Percentiles rank a stretch among this genome's conserved stretches.
These are phyloP conservation scores for Beauveria asiatica DNA, from an alignment of 2,329 filamentous ascomycete genomes.

Conservation along the genomic window DNA sequence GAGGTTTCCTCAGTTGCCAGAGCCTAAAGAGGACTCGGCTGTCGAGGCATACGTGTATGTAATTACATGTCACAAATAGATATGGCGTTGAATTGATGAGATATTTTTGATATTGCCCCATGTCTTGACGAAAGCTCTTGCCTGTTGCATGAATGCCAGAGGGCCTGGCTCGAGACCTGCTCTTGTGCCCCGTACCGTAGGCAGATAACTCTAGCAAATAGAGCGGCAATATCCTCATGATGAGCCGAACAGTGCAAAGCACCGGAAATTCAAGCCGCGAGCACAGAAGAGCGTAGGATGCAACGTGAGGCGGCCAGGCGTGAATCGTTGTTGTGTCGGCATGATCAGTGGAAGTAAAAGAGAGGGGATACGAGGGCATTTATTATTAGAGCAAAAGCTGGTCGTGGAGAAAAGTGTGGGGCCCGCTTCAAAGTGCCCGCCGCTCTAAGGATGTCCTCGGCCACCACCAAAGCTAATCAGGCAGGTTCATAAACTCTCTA, in stretches of 20 bases:
- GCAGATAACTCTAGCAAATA: background rate
- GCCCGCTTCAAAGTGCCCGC: background rate
- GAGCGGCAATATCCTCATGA: background rate
- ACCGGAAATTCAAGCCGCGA: background rate
- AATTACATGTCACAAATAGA: conserved; percentile 11
- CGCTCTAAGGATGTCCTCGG: background rate
- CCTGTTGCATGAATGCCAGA: background rate
- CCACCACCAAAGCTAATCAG: background rate
- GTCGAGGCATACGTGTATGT: conserved; percentile 39
- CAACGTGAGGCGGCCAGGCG: background rate
- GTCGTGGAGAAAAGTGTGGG: background rate
- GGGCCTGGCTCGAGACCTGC: conserved; percentile 1
- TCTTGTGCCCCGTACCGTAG: background rate
- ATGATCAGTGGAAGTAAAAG: background rate
- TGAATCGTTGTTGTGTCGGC: too few species aligned
- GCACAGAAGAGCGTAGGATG: background rate
- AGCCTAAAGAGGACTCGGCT: conserved; percentile 36
- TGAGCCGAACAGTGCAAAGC: background rate
- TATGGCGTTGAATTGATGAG: background rate
- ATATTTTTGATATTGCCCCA: background rate
- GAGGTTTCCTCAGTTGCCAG: conserved; percentile 53
- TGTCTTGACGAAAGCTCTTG: background rate
- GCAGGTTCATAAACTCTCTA: background rate
- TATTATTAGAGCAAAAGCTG: background rate
- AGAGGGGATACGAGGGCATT: background rate